Evolutionary conservation across 2,329 filamentous ascomycete genomes (phyloP).

Genomic region (Colletotrichum sansevieriae): DNA sequence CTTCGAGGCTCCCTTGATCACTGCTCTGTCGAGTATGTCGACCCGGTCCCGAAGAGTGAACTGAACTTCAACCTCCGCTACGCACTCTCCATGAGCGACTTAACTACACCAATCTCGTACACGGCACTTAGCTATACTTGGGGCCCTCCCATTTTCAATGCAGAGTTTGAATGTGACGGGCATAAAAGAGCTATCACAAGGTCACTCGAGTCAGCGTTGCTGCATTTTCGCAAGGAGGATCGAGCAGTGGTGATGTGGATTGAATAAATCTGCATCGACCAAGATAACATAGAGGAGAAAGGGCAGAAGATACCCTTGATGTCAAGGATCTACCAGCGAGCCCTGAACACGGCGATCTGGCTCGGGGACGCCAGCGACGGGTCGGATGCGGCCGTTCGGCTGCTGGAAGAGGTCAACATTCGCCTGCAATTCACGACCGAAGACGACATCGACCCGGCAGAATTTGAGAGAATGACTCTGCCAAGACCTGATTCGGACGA

Average conservation of each 20-base stretch:
- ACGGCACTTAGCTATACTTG: constrained; percentile 29
- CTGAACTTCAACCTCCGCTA: neutral
- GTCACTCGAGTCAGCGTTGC: constrained; percentile 17
- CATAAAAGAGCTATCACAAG: constrained; percentile 9
- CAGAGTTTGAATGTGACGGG: constrained; percentile 1
- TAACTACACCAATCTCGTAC: neutral
- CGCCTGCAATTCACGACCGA: constrained; percentile 19
- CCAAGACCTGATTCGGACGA: neutral
- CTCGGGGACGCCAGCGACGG: constrained; percentile 43
- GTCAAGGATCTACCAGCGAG: constrained; percentile 33
- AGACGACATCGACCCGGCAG: neutral
- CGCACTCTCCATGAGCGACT: neutral
- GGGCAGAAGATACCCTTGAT: constrained; percentile 39
- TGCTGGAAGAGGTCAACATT: constrained; percentile 10
- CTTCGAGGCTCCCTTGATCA: neutral
- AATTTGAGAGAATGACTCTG: neutral
- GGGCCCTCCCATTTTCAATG: neutral
- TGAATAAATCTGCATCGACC: constrained; percentile 42
- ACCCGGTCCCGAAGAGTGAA: neutral
- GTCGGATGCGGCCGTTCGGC: constrained; percentile 43
- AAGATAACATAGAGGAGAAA: constrained; percentile 33
- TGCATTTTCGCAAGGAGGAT: neutral
- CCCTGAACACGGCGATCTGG: constrained; percentile 37
- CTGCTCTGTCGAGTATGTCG: constrained; percentile 18
- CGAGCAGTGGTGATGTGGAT: constrained; percentile 34